Base-by-base conservation (phyloP, 2,329 filamentous ascomycete species). In the Gyromitra esculenta region DNA sequence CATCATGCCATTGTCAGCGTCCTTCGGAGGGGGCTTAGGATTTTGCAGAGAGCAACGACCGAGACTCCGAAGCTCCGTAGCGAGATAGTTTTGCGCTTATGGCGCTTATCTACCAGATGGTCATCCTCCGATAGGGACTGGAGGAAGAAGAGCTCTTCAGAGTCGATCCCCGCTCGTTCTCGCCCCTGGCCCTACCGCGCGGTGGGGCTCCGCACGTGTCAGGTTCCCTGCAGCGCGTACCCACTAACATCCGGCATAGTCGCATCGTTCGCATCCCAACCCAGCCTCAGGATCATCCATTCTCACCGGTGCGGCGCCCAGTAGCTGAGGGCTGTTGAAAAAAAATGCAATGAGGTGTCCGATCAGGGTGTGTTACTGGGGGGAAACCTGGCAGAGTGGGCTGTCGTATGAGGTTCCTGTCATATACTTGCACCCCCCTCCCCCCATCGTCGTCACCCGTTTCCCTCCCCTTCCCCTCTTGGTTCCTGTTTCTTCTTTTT, bases 251-350 rank as follows among this genome's bases (percentile, higher is more conserved):
- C 43, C 57, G 67, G 67, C 67, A 71, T 37, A 69, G 52, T 59
- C 31, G 37, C 50, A 54, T 52, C 37, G 11, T 45, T 45, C 31
- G 41, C 35, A 62, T 52, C 48, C 65, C 57, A 56, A 48, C 70
- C 70, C 48, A 66, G 70, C 70, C 70, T 68, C 65, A 70, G 64
- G 72, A 64, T 69, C 72, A 63, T 75, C 71, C 37, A 68, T 56
- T 57, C 72, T 74, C 65, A 63, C 71, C 72, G 72, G 72, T 60
- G 35, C 57, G 43, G 56, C 56, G 57, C 39, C 56, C 68, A 63
- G 57, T 50, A 56, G 59, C 56, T 63, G 39, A 54, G 18, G 2
- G 39, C 63, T 31, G 57, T 43, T 25, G 37, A 43, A 37, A 62
- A 62, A 25, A 37, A 41, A 43, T 60, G 72, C 48, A 59, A 65